Evolutionary conservation across 2,329 filamentous ascomycete genomes (phyloP), one percentile per base, ranked within the genome.

Genomic region (Aspergillus vadensis): DNA sequence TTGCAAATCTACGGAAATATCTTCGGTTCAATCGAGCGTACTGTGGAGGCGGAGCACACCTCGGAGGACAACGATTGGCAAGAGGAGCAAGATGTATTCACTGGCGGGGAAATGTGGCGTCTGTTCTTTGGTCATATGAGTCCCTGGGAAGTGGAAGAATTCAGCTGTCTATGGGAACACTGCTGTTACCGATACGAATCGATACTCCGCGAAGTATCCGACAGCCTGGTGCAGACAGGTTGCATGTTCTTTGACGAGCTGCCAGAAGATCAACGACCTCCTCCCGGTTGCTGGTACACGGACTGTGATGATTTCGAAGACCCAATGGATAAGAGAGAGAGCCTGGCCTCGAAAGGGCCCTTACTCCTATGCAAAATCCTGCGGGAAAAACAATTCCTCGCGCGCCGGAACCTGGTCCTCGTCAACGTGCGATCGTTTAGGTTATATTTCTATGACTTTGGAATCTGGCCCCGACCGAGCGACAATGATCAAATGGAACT

Each of bases 71-170:
- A 52, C n/a, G 2, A 9, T 3, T 52, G 30, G 49, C 14, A 21
- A 2, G 15, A 38, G 6, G 8, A 38, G 6, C 21, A 47, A 5
- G 5, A 56, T 5, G 58, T 47, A 0, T 67, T 65, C 23, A 50
- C 27, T 3, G 15, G 21, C 0, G 55, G 56, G 15, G 59, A 66
- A 8, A 55, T 51, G 14, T 70, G 59, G 58, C 53, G 61, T 0
- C 1, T 68, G 9, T 65, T 69, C 27, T 69, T 65, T 21, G 61
- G 62, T 3, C 55, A 61, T 1, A 62, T 70, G 52, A 55, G 66
- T 2, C 63, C 64, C 10, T 70, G 68, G 69, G 68, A 69, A 51
- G 50, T 57, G n/a, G 59, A 65, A 3, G 67, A 70, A 27, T 60
- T 70, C 6, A 63, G 52, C 6, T 65, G 64, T 49, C n/a, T 70